phyloP scores from a whole-genome alignment of 129 eudicot species.

The Erigeron canadensis region DNA sequence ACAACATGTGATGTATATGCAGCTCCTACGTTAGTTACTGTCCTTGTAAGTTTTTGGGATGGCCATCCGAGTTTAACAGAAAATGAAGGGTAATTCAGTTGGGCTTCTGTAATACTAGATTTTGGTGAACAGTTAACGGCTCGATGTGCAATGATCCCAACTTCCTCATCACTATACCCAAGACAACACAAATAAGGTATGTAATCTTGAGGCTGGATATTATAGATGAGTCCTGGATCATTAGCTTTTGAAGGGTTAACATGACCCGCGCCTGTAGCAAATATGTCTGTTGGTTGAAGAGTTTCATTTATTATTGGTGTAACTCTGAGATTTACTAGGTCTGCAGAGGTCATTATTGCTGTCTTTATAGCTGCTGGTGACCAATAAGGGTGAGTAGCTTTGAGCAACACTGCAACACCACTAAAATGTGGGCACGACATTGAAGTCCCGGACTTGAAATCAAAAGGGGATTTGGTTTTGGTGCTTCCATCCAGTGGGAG shows the following conservation, averaged over 20 bases:
- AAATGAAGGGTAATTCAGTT: constrained; percentile 16
- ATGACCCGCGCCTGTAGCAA: not conserved
- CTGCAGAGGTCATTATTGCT: constrained; percentile 2
- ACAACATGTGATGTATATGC: constrained; percentile 12
- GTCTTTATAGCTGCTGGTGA: not conserved
- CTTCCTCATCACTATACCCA: not conserved
- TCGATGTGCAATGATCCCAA: not conserved
- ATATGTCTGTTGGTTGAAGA: not conserved
- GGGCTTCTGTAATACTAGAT: constrained; percentile 17
- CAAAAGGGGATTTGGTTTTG: not conserved
- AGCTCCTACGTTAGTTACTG: constrained; percentile 36
- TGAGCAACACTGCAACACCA: not conserved
- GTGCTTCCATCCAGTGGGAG: not conserved
- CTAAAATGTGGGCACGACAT: constrained; percentile 1
- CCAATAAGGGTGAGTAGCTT: not conserved
- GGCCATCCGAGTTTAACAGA: constrained; percentile 7
- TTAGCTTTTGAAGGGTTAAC: constrained; percentile 2
- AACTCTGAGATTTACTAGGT: not conserved
- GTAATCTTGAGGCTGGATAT: constrained; percentile 49
- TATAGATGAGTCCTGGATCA: constrained; percentile 25
- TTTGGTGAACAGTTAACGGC: not conserved
- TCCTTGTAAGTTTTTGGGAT: constrained; percentile 31
- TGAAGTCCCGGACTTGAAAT: not conserved
- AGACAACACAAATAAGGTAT: constrained; percentile 13
- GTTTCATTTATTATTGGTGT: not conserved